Conservation (phyloP, 352 stramenopile species). For the Poterioochromonas sp. region DNA sequence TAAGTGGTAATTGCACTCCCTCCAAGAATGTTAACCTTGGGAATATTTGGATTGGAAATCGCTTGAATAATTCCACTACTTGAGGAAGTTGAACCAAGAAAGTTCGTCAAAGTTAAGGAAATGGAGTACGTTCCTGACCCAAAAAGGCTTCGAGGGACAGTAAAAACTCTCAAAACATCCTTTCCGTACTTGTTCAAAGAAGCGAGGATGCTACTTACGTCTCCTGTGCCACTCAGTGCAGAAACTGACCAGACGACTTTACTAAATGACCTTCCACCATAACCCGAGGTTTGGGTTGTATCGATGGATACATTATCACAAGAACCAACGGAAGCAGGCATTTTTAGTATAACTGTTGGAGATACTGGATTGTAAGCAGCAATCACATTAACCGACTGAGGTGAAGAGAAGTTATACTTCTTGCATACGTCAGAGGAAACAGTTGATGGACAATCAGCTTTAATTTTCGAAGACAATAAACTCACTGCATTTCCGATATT, state of each 20-base stretch:
- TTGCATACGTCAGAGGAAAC: not conserved
- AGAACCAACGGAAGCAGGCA: not conserved
- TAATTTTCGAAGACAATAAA: not conserved
- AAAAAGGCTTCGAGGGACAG: not conserved
- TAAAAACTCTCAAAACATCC: not conserved
- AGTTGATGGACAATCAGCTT: not conserved
- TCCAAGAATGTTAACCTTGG: not conserved
- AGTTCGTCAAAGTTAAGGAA: conserved; percentile 22
- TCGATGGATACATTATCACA: conserved; percentile 29
- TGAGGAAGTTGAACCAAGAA: not conserved
- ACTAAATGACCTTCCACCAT: not conserved
- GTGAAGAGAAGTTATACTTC: not conserved
- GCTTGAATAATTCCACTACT: not conserved
- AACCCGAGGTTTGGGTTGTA: not conserved
- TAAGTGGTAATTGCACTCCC: not conserved
- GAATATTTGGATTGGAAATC: not conserved
- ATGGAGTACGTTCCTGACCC: not conserved
- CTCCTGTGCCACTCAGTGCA: not conserved
- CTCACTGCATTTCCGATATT: not conserved
- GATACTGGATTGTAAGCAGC: not conserved
- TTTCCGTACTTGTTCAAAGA: not conserved
- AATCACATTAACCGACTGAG: not conserved
- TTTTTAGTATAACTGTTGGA: not conserved
- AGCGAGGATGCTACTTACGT: not conserved
- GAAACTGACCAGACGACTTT: not conserved